Evolutionary conservation across 164 flowering plant genomes (phyloP).

Genomic region (Sextonia rubra): DNA sequence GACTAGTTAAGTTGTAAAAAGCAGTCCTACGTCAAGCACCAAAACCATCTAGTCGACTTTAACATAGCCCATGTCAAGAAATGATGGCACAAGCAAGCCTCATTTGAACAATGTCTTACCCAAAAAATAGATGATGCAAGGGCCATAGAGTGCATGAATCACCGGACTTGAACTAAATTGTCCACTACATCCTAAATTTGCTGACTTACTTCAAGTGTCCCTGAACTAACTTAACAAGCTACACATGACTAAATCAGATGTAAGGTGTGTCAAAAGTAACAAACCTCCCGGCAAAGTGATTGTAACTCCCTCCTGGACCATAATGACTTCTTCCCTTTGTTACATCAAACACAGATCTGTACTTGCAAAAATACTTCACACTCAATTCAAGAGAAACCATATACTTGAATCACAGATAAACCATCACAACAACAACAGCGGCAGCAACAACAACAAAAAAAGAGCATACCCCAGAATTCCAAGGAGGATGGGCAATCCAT

Average conservation of each 20-base stretch:
- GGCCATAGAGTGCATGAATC: no score
- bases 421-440: background rate
- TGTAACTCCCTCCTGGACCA: slow-evolving; percentile 79
- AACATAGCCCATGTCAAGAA: no score
- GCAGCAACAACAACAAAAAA: background rate
- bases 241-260: background rate
- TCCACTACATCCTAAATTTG: background rate
- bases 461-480: slow-evolving; percentile 33
- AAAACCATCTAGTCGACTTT: no score
- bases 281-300: slow-evolving; percentile 92
- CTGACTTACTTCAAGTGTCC: background rate
- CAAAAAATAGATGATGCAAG: no score
- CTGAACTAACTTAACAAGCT: background rate
- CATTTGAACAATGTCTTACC: no score
- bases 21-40: no score
- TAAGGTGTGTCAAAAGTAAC: slow-evolving; percentile 1
- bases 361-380: slow-evolving; percentile 3
- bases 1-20: background rate
- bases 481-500: slow-evolving; percentile 50
- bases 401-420: background rate
- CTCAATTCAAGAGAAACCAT: background rate
- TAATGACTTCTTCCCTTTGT: slow-evolving; percentile 87
- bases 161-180: background rate
- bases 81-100: no score
- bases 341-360: slow-evolving; percentile 91